These are phyloP conservation scores for Cyberlindnera nakhonratchasimensis DNA, from an alignment of 805 yeast genomes.

Conservation along the genomic window DNA sequence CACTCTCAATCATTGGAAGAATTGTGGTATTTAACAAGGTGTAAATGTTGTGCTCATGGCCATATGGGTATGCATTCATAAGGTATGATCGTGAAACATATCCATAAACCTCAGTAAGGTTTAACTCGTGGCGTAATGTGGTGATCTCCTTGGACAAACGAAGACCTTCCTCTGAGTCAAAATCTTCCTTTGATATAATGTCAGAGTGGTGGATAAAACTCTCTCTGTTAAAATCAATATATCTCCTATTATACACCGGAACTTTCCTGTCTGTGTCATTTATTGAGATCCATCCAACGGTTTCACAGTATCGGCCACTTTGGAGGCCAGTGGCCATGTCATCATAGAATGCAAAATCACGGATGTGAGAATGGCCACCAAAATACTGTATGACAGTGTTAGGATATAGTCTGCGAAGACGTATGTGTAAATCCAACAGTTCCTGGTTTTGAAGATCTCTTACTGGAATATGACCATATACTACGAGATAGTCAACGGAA, in stretches of 20 bases:
- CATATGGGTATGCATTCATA: constrained; percentile 63
- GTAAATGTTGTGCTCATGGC: constrained; percentile 54
- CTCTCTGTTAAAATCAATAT: constrained; percentile 76
- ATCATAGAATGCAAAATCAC: constrained; percentile 78
- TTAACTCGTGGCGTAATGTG: constrained; percentile 42
- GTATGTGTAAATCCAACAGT: constrained; percentile 34
- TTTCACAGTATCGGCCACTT: constrained; percentile 91
- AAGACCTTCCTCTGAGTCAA: constrained; percentile 56
- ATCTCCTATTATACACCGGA: constrained; percentile 52
- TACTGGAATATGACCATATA: constrained; percentile 80
- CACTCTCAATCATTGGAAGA: constrained; percentile 42
- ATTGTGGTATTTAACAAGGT: constrained; percentile 55
- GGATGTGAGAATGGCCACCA: constrained; percentile 92
- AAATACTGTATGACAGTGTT: constrained; percentile 70
- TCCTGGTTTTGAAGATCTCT: constrained; percentile 35
- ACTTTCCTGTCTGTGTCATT: constrained; percentile 27
- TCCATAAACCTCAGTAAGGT: constrained; percentile 57
- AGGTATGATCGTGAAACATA: constrained; percentile 63
- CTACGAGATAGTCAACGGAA: constrained; percentile 59
- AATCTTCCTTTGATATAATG: constrained; percentile 26
- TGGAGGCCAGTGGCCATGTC: constrained; percentile 71
- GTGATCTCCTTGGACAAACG: constrained; percentile 43
- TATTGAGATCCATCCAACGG: constrained; percentile 83
- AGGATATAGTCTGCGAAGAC: constrained; percentile 59
- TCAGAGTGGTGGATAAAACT: constrained; percentile 65